Conservation (phyloP, 257 asterid genomes). For the Craterostigma plantagineum region DNA sequence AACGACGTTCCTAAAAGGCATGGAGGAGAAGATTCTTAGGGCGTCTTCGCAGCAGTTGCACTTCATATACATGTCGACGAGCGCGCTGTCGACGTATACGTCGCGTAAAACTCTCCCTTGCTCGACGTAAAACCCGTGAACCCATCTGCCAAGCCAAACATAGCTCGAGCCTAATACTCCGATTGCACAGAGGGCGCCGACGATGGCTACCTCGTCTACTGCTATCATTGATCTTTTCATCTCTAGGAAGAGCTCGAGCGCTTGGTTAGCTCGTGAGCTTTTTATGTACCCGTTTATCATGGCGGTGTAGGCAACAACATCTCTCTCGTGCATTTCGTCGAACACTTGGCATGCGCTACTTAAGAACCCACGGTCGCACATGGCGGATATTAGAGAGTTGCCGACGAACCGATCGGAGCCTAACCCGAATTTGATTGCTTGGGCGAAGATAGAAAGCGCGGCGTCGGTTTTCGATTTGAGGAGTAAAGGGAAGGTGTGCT, state of each 20-base stretch:
- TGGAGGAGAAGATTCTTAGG: conserved; percentile 15
- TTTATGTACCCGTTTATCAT: conserved; percentile 25
- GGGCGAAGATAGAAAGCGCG: conserved; percentile 21
- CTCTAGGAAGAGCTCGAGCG: conserved; percentile 25
- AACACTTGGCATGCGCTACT: conserved; percentile 25
- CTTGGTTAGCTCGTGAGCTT: conserved; percentile 14
- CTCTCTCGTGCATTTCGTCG: conserved; percentile 24
- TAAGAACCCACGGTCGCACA: conserved; percentile 11
- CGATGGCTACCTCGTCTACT: conserved; percentile 34
- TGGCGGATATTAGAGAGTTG: conserved; percentile 21
- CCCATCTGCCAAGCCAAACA: conserved; percentile 31
- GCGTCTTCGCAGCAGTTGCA: conserved; percentile 27
- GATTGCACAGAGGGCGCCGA: conserved; percentile 24
- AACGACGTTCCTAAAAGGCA: conserved; percentile 22
- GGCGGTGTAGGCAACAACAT: conserved; percentile 30
- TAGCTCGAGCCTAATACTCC: conserved; percentile 17
- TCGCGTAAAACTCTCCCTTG: conserved; percentile 26
- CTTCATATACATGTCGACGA: conserved; percentile 40
- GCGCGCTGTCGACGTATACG: conserved; percentile 25
- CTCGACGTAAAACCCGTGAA: conserved; percentile 33
- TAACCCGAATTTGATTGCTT: conserved; percentile 25
- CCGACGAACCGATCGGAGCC: conserved; percentile 23
- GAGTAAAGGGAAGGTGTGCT: conserved; percentile 41
- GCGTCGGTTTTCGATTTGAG: conserved; percentile 23
- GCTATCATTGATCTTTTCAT: conserved; percentile 18